phyloP scores from a whole-genome alignment of 139 green algal species.

The Bryopsis sp. region DNA sequence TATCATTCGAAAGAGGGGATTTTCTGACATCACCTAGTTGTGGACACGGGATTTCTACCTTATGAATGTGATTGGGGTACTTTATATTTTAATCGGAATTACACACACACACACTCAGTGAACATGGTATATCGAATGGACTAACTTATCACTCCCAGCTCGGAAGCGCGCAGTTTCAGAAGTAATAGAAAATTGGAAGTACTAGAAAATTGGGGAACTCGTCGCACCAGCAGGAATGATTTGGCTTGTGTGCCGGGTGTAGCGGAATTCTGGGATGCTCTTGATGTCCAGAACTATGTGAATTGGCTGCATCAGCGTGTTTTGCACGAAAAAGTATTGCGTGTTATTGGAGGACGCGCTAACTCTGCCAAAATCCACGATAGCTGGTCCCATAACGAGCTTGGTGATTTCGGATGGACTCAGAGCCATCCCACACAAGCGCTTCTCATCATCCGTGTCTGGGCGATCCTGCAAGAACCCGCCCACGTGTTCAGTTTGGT shows the following conservation, averaged over 20 bases:
- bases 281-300: conserved; percentile 50
- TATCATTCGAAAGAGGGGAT: too few relatives aligned
- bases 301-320: conserved; percentile 39
- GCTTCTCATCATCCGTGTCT: background rate
- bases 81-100: too few relatives aligned
- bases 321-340: conserved; percentile 46
- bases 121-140: too few relatives aligned
- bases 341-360: conserved; percentile 23
- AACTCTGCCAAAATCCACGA: conserved; percentile 26
- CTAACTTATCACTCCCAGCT: too few relatives aligned
- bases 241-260: conserved; percentile 31
- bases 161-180: too few relatives aligned
- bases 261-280: conserved; percentile 28
- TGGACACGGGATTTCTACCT: too few relatives aligned
- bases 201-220: too few relatives aligned
- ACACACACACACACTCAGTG: too few relatives aligned
- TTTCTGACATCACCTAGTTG: too few relatives aligned
- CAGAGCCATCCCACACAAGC: background rate
- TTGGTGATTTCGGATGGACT: conserved; percentile 15
- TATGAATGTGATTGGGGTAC: too few relatives aligned
- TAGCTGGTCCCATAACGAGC: conserved; percentile 19
- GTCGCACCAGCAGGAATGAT: conserved; percentile 35
- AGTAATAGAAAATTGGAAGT: too few relatives aligned
- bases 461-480: background rate
- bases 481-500: too few relatives aligned